Conservation (phyloP, 495 filamentous ascomycete species). For the Choiromyces venosus region DNA sequence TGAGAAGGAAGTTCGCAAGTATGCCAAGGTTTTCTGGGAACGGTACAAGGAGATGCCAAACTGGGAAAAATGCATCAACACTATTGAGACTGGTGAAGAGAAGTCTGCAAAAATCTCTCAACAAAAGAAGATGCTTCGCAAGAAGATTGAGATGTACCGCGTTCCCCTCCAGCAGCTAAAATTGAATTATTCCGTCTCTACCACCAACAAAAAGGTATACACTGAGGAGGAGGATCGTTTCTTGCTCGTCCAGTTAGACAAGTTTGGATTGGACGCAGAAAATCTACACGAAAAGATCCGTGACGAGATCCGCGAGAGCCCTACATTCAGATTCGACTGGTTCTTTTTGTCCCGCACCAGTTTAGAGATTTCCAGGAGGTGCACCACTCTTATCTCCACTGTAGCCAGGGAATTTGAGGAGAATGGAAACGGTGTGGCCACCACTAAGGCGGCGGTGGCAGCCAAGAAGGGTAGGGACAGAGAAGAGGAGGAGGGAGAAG, state of each 20-base stretch:
- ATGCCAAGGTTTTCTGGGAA: constrained; percentile 92
- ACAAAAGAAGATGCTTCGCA: constrained; percentile 86
- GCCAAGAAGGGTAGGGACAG: constrained; percentile 67
- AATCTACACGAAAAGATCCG: constrained; percentile 78
- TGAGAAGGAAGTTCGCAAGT: constrained; percentile 74
- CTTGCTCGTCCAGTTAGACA: constrained; percentile 85
- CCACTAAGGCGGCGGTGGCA: constrained; percentile 61
- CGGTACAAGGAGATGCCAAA: constrained; percentile 82
- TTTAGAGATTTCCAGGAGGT: constrained; percentile 82
- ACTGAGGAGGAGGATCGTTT: constrained; percentile 98
- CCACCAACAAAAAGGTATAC: constrained; percentile 99
- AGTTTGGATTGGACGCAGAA: constrained; percentile 80
- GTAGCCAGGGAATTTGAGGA: constrained; percentile 90
- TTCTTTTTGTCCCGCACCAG: constrained; percentile 95
- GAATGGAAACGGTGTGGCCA: constrained; percentile 50
- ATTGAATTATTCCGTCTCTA: constrained; percentile 97
- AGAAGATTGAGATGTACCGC: constrained; percentile 92
- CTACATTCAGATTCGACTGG: constrained; percentile 97
- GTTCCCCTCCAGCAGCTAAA: constrained; percentile 96
- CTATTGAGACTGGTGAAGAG: constrained; percentile 88
- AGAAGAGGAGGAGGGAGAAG: constrained; percentile 78
- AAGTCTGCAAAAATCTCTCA: constrained; percentile 80
- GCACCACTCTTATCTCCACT: constrained; percentile 88
- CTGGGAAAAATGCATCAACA: constrained; percentile 75
- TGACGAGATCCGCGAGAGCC: constrained; percentile 87